Evolutionary conservation across 2,329 filamentous ascomycete species (phyloP).

Genomic region (Phialemoniopsis sp.): DNA sequence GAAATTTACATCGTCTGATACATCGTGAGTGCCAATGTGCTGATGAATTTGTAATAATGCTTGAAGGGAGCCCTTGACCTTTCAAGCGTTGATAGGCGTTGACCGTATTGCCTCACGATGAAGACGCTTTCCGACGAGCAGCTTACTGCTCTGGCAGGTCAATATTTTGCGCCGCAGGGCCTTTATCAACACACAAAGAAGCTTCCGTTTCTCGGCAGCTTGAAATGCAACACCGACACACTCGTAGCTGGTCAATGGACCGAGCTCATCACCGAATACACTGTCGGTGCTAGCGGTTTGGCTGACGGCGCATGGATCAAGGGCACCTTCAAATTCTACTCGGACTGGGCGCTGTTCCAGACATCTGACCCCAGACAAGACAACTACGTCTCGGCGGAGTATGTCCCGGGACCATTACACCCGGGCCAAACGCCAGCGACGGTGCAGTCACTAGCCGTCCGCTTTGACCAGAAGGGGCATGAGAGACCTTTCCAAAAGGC

Average conservation of each 20-base stretch:
- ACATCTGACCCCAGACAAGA: constrained; percentile 20
- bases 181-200: constrained; percentile 20
- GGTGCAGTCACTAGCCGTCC: constrained; percentile 22
- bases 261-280: constrained; percentile 20
- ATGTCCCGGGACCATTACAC: constrained; percentile 15
- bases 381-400: constrained; percentile 27
- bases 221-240: constrained; percentile 14
- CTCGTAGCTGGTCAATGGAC: constrained; percentile 22
- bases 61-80: too few species aligned
- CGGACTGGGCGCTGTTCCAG: constrained; percentile 28
- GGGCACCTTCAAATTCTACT: constrained; percentile 32
- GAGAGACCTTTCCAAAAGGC: constrained; percentile 31
- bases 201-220: constrained; percentile 20
- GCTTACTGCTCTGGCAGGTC: constrained; percentile 13
- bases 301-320: constrained; percentile 30
- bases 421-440: constrained; percentile 24
- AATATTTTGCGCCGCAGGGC: constrained; percentile 19
- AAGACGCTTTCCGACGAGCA: constrained; percentile 15
- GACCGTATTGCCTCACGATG: too few species aligned
- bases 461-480: constrained; percentile 32
- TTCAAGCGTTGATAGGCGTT: too few species aligned
- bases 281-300: constrained; percentile 21
- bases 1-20: too few species aligned
- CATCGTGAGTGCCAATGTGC: too few species aligned
- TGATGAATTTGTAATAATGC: too few species aligned